Evolutionary conservation across 495 filamentous ascomycete genomes (phyloP), one percentile per base, ranked within the genome.

Genomic region (Aspergillus conjunctus): DNA sequence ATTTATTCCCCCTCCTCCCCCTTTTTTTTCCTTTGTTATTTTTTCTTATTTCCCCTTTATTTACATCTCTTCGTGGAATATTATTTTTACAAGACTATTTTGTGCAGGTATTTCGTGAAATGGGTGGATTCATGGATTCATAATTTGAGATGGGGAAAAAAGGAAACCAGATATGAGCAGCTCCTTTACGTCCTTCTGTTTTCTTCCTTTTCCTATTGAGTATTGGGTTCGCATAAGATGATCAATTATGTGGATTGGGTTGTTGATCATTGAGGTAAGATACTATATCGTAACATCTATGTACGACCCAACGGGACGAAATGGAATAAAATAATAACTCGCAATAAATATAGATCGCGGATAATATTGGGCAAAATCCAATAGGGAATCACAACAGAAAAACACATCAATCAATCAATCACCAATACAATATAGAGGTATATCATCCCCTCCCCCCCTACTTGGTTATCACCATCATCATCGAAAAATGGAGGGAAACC

Each of bases 301-400:
- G 26, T 26, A 26, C 4, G 34, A 37, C 8, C 34, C 34, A 37
- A 37, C 34, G 34, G 14, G 14, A 8, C 34, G 11, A 9, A n/a
- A 41, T 11, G 37, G 37, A 41, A 41, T 26, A 5, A n/a, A 30
- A 31, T 51, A 2, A 21, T 21, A 31, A 31, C 26, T 30, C 30
- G 15, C 48, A 39, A 58, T 45, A 14, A 10, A 54, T 8, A 62
- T 43, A 48, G n/a, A n/a, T n/a, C n/a, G 21, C 7, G 56, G 12
- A 30, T 43, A 59, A 53, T 46, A 44, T 30, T 17, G 14, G 56
- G 5, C 22, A 56, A 63, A 56, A 11, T 51, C 58, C 52, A 59
- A 30, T 53, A 54, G 69, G 66, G 67, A 74, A 71, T 71, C 66
- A 68, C 46, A 58, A 63, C 20, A 63, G 9, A 14, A 62, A 44